These are phyloP conservation scores for Phytophthora tubulina DNA, from an alignment of 352 stramenopile genomes.

Conservation along the genomic window DNA sequence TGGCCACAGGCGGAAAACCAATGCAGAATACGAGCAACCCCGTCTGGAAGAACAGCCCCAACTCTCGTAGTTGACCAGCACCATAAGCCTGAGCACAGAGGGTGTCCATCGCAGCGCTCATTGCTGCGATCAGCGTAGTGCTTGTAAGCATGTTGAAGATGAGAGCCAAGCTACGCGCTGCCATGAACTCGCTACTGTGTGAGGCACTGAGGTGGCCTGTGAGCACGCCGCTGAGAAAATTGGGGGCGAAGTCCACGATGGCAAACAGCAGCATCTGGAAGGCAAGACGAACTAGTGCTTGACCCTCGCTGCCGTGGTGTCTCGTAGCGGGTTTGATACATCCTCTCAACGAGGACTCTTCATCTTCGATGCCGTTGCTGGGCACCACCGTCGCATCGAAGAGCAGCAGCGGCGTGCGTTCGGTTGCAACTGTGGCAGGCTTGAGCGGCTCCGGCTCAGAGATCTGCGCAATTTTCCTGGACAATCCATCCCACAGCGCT, in stretches of 20 bases:
- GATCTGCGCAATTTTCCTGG: constrained; percentile 31
- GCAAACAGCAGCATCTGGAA: constrained; percentile 65
- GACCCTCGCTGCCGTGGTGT: constrained; percentile 30
- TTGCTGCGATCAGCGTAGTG: constrained; percentile 83
- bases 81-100: constrained; percentile 87
- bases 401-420: constrained; percentile 36
- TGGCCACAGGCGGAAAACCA: constrained; percentile 65
- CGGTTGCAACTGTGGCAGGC: constrained; percentile 15
- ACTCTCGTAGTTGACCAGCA: constrained; percentile 85
- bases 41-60: constrained; percentile 91
- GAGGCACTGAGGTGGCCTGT: constrained; percentile 71
- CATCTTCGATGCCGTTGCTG: constrained; percentile 17
- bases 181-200: constrained; percentile 82
- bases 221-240: constrained; percentile 73
- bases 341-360: constrained; percentile 11
- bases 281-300: constrained; percentile 33
- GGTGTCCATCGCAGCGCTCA: constrained; percentile 91
- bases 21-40: constrained; percentile 74
- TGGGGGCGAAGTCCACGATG: constrained; percentile 75
- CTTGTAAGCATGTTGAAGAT: constrained; percentile 90
- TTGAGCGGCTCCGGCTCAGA: constrained; percentile 29
- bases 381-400: constrained; percentile 38
- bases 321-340: constrained; percentile 8
- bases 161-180: constrained; percentile 70
- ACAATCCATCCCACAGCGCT: constrained; percentile 37